Conservation (phyloP, 495 filamentous ascomycete genomes). For the Symbiotaphrina buchneri region DNA sequence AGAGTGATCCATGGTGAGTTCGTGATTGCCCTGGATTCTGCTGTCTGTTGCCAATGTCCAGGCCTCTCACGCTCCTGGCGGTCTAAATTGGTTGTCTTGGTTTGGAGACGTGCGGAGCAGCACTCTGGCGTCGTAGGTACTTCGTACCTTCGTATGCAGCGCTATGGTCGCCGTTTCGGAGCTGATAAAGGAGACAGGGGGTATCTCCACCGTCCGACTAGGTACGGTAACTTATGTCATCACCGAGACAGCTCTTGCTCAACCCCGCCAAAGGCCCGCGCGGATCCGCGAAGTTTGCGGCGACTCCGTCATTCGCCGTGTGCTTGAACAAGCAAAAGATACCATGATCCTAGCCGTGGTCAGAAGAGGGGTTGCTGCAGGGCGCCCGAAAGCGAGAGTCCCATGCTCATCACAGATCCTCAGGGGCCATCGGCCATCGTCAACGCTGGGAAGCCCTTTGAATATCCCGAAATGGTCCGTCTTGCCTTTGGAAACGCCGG, state of each 20-base stretch:
- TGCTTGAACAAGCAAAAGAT: not conserved
- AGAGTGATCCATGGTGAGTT: conserved; percentile 18
- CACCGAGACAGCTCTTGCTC: no score
- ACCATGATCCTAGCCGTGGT: conserved; percentile 18
- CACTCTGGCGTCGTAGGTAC: not conserved
- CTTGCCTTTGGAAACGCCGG: no score
- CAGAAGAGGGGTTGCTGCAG: not conserved
- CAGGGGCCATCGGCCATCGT: no score
- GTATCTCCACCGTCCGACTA: no score
- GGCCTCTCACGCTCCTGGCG: conserved; percentile 16
- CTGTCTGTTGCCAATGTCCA: conserved; percentile 37
- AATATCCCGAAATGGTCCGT: conserved; percentile 88
- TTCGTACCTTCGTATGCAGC: not conserved
- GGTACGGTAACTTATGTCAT: no score
- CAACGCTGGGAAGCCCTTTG: conserved; percentile 30
- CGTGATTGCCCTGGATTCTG: no score
- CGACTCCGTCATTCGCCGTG: not conserved
- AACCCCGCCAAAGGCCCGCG: not conserved
- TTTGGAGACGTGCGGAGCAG: not conserved
- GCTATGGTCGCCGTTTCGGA: not conserved
- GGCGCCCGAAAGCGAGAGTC: conserved; percentile 2
- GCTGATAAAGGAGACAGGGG: not conserved
- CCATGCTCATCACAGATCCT: no score
- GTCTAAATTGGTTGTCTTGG: not conserved
- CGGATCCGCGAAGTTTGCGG: not conserved